A percentile compares a stretch with the other conserved stretches of the same genome.
phyloP scores from a whole-genome alignment of 345 rosid genomes.

The Euphorbia lathyris region DNA sequence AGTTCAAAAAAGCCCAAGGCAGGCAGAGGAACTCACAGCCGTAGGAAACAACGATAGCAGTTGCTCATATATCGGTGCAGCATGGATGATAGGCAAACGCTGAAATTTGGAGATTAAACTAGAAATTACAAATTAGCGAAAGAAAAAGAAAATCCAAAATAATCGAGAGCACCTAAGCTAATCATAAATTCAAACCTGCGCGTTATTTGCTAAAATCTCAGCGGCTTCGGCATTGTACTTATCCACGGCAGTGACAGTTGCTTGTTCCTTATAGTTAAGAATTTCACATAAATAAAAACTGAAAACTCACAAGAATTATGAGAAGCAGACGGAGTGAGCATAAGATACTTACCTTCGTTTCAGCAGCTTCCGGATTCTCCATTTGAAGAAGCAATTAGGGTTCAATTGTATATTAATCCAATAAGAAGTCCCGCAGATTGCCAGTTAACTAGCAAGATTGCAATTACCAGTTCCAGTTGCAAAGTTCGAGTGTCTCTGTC shows the following conservation, averaged over 20 bases:
- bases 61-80: slow-evolving; percentile 81
- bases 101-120: slow-evolving; percentile 19
- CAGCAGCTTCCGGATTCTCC: slow-evolving; percentile 8
- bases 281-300: not conserved
- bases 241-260: slow-evolving; percentile 26
- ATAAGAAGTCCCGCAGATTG: too few relatives aligned
- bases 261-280: slow-evolving; percentile 27
- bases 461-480: too few relatives aligned
- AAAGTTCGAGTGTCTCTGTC: too few relatives aligned
- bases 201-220: slow-evolving; percentile 66
- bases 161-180: not conserved
- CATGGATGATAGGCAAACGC: slow-evolving; percentile 75
- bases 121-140: not conserved
- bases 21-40: slow-evolving; percentile 55
- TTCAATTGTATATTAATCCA: not conserved
- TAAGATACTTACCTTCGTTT: not conserved
- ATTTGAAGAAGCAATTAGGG: not conserved
- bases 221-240: slow-evolving; percentile 82
- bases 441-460: too few relatives aligned
- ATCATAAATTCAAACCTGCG: slow-evolving; percentile 41
- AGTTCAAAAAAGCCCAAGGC: not conserved
- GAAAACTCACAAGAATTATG: not conserved
- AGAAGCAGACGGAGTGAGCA: not conserved
- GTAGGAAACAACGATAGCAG: slow-evolving; percentile 74
- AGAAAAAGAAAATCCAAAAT: slow-evolving; percentile 1